A percentile compares a stretch with the other conserved stretches of the same genome.
These are phyloP conservation scores for Penicillium oxalicum DNA, from an alignment of 2,329 filamentous ascomycete species.

Conservation along the genomic window DNA sequence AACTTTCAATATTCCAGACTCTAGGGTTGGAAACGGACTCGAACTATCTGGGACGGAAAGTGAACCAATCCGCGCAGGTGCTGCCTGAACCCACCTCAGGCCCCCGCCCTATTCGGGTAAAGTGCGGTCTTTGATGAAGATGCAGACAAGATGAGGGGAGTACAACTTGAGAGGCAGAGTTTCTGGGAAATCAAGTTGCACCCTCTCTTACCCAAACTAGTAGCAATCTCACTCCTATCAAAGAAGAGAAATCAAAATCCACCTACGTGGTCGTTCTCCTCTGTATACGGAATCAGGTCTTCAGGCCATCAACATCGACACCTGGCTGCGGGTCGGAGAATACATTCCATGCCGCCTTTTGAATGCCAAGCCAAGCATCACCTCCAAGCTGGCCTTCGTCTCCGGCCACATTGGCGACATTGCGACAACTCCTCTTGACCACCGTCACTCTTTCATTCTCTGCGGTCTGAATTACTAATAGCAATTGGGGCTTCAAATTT, in stretches of 20 bases:
- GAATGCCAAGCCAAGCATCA: conserved; percentile 11
- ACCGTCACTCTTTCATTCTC: conserved; percentile 17
- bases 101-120: conserved; percentile 7
- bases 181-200: too few relatives aligned
- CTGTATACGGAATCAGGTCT: too few relatives aligned
- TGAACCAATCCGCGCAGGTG: conserved; percentile 2
- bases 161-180: background rate
- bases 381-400: conserved; percentile 14
- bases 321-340: background rate
- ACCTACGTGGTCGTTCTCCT: too few relatives aligned
- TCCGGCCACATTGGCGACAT: conserved; percentile 1
- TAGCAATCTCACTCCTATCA: too few relatives aligned
- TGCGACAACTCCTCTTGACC: background rate
- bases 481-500: conserved; percentile 8
- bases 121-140: background rate
- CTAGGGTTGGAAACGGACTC: background rate
- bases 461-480: background rate
- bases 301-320: background rate
- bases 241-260: too few relatives aligned
- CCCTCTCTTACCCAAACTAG: too few relatives aligned
- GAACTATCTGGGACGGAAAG: background rate
- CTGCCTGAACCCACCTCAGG: conserved; percentile 19
- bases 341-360: conserved; percentile 3
- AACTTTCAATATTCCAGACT: background rate
- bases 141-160: background rate